A percentile compares a stretch with the other conserved stretches of the same genome.
These are phyloP conservation scores for Candida argentea DNA, from an alignment of 805 yeast genomes.

Conservation along the genomic window DNA sequence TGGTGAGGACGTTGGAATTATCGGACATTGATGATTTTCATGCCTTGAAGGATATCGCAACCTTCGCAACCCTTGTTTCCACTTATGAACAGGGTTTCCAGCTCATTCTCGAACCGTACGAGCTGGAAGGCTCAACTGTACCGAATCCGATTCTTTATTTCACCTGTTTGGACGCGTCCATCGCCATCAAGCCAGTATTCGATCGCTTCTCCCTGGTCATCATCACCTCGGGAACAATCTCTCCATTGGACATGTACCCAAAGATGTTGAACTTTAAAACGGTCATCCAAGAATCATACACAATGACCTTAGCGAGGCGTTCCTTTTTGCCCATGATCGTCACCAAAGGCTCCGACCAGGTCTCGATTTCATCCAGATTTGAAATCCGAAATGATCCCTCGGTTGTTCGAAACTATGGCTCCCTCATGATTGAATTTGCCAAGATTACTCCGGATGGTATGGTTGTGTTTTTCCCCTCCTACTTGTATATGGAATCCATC, in stretches of 20 bases:
- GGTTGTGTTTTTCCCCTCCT: constrained; percentile 96
- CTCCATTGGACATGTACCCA: constrained; percentile 98
- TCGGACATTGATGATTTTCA: constrained; percentile 83
- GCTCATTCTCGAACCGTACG: constrained; percentile 89
- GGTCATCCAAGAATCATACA: constrained; percentile 86
- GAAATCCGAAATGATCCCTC: constrained; percentile 97
- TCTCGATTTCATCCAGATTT: constrained; percentile 89
- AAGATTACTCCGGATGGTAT: constrained; percentile 96
- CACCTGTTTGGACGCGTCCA: constrained; percentile 94
- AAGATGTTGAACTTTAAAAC: constrained; percentile 91
- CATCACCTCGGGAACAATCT: constrained; percentile 95
- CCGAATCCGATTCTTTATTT: constrained; percentile 93
- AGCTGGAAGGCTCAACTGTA: constrained; percentile 85
- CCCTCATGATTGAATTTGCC: constrained; percentile 81
- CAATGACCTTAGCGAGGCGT: constrained; percentile 89
- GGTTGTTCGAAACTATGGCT: constrained; percentile 94
- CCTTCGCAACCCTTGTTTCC: constrained; percentile 91
- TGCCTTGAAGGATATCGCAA: constrained; percentile 90
- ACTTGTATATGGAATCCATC: constrained; percentile 94
- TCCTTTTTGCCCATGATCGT: constrained; percentile 93
- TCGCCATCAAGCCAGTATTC: constrained; percentile 94
- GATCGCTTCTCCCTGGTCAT: constrained; percentile 87
- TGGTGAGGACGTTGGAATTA: constrained; percentile 84
- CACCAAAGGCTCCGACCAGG: constrained; percentile 97
- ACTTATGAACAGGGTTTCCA: constrained; percentile 93